phyloP scores from a whole-genome alignment of 306 rosid species.

The Fragaria ananassa region DNA sequence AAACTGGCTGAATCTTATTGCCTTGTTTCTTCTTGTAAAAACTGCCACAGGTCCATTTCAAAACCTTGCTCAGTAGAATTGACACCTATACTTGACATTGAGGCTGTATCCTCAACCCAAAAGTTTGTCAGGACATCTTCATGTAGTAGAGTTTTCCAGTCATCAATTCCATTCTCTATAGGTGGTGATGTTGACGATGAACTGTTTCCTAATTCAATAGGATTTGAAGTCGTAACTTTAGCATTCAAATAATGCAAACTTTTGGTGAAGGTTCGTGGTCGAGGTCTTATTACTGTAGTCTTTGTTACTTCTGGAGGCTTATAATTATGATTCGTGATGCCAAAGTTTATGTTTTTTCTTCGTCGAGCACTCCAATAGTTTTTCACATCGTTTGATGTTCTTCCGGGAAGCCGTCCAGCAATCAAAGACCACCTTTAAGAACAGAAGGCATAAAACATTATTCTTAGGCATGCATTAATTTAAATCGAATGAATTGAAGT shows the following conservation, averaged over 20 bases:
- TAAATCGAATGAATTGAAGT: not conserved
- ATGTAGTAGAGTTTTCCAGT: not conserved
- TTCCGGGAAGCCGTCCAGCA: constrained; percentile 9
- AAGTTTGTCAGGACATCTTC: not conserved
- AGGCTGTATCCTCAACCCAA: not conserved
- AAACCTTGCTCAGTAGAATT: not conserved
- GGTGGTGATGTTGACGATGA: not conserved
- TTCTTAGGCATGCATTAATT: not conserved
- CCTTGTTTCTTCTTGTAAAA: not conserved
- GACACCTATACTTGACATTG: not conserved
- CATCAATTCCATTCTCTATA: not conserved
- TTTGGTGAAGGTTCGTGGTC: constrained; percentile 1
- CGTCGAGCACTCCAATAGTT: not conserved
- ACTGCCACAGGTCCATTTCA: not conserved
- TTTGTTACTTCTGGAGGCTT: not conserved
- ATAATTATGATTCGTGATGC: not conserved
- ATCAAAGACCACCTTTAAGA: constrained; percentile 7
- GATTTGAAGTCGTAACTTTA: not conserved
- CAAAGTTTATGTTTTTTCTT: not conserved
- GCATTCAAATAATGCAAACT: not conserved
- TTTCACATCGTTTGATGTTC: constrained; percentile 16
- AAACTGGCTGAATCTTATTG: not conserved
- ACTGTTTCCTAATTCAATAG: not conserved
- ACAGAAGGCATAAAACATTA: not conserved
- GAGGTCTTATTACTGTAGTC: not conserved